Conservation (phyloP, 495 filamentous ascomycete species). For the Hypoxylon lienhwacheense region DNA sequence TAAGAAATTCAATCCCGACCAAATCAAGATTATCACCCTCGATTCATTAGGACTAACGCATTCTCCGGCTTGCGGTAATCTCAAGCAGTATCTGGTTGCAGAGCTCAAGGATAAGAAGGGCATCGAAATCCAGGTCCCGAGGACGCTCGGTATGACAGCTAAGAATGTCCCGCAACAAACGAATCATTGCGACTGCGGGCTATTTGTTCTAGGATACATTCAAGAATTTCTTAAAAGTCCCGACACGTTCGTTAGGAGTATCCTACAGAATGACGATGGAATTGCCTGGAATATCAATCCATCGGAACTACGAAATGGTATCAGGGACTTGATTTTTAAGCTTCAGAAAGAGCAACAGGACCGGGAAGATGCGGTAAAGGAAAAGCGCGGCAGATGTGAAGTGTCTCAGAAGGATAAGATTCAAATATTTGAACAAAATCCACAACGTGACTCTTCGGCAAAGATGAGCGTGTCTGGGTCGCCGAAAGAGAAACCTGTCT, state of each 20-base stretch:
- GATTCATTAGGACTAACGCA: conserved; percentile 76
- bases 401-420: background rate
- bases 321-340: conserved; percentile 43
- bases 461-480: background rate
- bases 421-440: background rate
- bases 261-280: conserved; percentile 37
- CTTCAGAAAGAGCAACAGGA: conserved; percentile 42
- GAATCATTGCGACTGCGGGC: conserved; percentile 87
- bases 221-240: conserved; percentile 76
- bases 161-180: conserved; percentile 73
- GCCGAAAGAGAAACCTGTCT: background rate
- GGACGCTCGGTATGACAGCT: conserved; percentile 66
- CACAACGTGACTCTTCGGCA: background rate
- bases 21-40: conserved; percentile 78
- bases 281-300: conserved; percentile 44
- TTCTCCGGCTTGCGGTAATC: conserved; percentile 58
- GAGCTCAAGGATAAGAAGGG: conserved; percentile 72
- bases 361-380: conserved; percentile 28
- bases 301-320: conserved; percentile 38
- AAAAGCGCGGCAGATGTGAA: conserved; percentile 22
- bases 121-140: conserved; percentile 55
- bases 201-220: conserved; percentile 82
- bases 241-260: conserved; percentile 55
- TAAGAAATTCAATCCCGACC: conserved; percentile 43
- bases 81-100: conserved; percentile 75